Evolutionary conservation across 495 filamentous ascomycete genomes (phyloP), one percentile per base, ranked within the genome.

Genomic region (Amphirosellinia nigrospora): DNA sequence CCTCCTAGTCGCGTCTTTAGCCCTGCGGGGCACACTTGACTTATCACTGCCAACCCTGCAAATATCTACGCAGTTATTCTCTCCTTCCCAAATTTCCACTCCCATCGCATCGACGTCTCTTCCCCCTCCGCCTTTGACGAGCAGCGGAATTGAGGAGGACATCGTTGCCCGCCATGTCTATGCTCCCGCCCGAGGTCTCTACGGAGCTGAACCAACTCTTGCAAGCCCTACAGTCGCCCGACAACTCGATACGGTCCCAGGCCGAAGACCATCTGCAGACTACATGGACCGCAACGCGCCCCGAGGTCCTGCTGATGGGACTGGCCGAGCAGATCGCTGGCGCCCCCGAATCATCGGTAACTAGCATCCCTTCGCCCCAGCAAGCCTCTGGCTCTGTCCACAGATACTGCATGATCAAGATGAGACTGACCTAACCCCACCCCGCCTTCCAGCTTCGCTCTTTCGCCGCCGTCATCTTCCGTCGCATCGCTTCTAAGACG

Each of bases 391-490:
- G 45, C 7, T n/a, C n/a, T 21, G n/a, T 19, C 55, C n/a, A n/a
- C n/a, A n/a, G 32, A 36, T n/a, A 36, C 55, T 36, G 32, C 55
- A 7, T 36, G 28, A 11, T 34, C 55, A 10, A 10, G 16, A 36
- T 58, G 28, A 46, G 34, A 52, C 65, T 68, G 30, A 68, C 53
- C 34, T 36, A 30, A 72, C 52, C 34, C 9, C 39, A 48, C 66
- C 16, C 55, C 30, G 59, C 30, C 30, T 7, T 55, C 21, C 70
- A 77, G 74, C 66, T 71, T 36, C 92, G 96, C 71, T 90, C 94
- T 48, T 98, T 96, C 77, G 89, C 95, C 26, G 93, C 96, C 48
- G 94, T 99, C 34, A 90, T 99, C 67, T 98, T 99, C 82, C 91
- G 96, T 73, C 89, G 94, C 77, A 97, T 98, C 79, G 88, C 96